phyloP scores from a whole-genome alignment of 2,329 filamentous ascomycete species.

The Botrytis fabae region DNA sequence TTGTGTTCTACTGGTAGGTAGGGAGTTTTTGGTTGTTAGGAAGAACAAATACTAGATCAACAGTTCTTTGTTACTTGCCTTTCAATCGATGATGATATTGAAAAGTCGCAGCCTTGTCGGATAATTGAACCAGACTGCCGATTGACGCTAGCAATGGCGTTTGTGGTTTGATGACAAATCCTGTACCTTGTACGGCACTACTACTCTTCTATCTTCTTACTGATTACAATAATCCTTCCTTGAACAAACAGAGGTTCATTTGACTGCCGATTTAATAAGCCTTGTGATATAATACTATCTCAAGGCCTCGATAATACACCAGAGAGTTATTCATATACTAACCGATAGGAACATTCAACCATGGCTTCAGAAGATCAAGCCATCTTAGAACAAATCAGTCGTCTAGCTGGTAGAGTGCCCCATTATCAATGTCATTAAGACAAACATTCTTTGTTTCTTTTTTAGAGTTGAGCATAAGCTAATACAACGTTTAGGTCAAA shows the following conservation, averaged over 20 bases:
- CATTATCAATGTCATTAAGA: constrained; percentile 40
- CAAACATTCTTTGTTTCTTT: constrained; percentile 49
- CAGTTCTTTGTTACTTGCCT: constrained; percentile 4
- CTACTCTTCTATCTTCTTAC: not conserved
- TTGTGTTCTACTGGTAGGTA: not conserved
- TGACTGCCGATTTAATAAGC: not conserved
- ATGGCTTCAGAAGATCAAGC: constrained; percentile 57
- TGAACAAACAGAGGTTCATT: not conserved
- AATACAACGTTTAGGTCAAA: constrained; percentile 58
- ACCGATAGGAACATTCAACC: constrained; percentile 30
- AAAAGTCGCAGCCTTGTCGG: constrained; percentile 20
- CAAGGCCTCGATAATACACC: not conserved
- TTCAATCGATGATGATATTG: not conserved
- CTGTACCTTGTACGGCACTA: not conserved
- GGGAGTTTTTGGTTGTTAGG: not conserved
- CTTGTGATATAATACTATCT: not conserved
- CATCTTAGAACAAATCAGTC: constrained; percentile 55
- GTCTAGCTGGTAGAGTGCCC: constrained; percentile 52
- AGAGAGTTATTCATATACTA: constrained; percentile 25
- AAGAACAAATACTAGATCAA: constrained; percentile 9
- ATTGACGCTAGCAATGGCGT: not conserved
- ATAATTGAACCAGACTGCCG: constrained; percentile 1
- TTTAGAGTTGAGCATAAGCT: not conserved
- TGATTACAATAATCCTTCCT: not conserved
- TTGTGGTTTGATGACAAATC: constrained; percentile 13